Conservation (phyloP, 129 eudicot genomes). For the Escallonia herrerae region DNA sequence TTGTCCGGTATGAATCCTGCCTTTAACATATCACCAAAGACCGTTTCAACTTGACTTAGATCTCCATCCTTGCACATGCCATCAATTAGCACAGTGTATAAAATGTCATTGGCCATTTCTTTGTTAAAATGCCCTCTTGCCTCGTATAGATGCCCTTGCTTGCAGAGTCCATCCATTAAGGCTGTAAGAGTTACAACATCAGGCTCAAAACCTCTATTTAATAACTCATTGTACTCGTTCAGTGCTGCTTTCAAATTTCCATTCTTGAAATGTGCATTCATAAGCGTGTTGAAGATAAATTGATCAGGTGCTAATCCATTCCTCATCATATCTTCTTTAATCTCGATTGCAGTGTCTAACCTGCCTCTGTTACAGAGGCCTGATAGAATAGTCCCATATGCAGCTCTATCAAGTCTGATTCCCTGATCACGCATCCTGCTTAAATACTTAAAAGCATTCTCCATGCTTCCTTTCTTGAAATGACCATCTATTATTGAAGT, state of each 20-base stretch:
- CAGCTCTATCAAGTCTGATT: conserved; percentile 5
- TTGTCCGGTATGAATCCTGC: conserved; percentile 13
- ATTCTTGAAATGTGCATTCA: conserved; percentile 10
- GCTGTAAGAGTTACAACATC: conserved; percentile 12
- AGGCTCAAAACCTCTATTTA: conserved; percentile 10
- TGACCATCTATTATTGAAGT: conserved; percentile 16
- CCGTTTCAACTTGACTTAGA: conserved; percentile 1
- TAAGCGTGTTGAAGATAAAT: conserved; percentile 7
- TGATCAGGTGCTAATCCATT: conserved; percentile 8
- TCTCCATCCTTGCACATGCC: conserved; percentile 10
- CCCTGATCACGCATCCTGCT: conserved; percentile 7
- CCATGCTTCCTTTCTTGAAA: conserved; percentile 11
- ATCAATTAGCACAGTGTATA: conserved; percentile 7
- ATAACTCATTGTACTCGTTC: conserved; percentile 13
- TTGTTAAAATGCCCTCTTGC: conserved; percentile 10
- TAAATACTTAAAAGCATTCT: conserved; percentile 8
- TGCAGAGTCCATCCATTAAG: conserved; percentile 15
- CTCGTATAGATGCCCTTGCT: conserved; percentile 8
- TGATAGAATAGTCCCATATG: conserved; percentile 10
- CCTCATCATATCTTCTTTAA: conserved; percentile 6
- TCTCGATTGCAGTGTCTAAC: conserved; percentile 4
- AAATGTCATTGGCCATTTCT: conserved; percentile 7
- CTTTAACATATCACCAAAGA: conserved; percentile 2
- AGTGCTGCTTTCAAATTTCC: conserved; percentile 17
- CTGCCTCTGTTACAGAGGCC: conserved; percentile 4